These are phyloP conservation scores for Hemileccinum rubropunctum DNA, from an alignment of 768 basidiomycete genomes.

Conservation along the genomic window DNA sequence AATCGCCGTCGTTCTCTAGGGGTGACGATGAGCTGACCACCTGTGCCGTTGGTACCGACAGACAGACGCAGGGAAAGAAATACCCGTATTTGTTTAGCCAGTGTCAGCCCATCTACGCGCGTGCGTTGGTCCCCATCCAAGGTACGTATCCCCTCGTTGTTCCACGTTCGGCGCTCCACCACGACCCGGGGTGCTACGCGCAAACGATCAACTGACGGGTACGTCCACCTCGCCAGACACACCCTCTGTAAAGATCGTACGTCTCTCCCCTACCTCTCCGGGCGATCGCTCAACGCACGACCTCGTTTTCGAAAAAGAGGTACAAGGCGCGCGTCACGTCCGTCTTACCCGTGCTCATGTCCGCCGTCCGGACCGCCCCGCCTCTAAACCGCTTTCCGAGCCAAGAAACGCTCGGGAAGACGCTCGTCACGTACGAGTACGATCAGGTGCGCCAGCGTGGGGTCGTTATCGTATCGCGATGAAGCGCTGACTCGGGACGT, in stretches of 20 bases:
- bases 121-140: conserved; percentile 76
- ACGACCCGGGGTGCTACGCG: too few relatives aligned
- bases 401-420: conserved; percentile 67
- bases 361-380: conserved; percentile 79
- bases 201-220: too few relatives aligned
- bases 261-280: conserved; percentile 18
- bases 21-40: too few relatives aligned
- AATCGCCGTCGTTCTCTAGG: not conserved
- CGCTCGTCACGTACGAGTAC: conserved; percentile 70
- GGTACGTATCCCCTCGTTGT: conserved; percentile 34
- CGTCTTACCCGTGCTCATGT: conserved; percentile 78
- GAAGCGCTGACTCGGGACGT: too few relatives aligned
- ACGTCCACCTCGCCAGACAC: conserved; percentile 69
- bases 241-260: conserved; percentile 79
- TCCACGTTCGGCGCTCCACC: too few relatives aligned
- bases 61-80: conserved; percentile 85
- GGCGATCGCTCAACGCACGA: not conserved
- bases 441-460: conserved; percentile 71
- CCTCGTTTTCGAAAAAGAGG: conserved; percentile 43
- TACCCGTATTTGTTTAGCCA: conserved; percentile 93
- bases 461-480: too few relatives aligned
- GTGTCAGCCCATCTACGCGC: conserved; percentile 88
- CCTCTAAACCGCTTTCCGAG: conserved; percentile 64
- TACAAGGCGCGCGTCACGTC: conserved; percentile 76
- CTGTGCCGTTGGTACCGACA: conserved; percentile 30